A percentile compares a stretch with the other conserved stretches of the same genome.
Conservation (phyloP, 2,329 filamentous ascomycete genomes). For the Aureobasidium sp. region DNA sequence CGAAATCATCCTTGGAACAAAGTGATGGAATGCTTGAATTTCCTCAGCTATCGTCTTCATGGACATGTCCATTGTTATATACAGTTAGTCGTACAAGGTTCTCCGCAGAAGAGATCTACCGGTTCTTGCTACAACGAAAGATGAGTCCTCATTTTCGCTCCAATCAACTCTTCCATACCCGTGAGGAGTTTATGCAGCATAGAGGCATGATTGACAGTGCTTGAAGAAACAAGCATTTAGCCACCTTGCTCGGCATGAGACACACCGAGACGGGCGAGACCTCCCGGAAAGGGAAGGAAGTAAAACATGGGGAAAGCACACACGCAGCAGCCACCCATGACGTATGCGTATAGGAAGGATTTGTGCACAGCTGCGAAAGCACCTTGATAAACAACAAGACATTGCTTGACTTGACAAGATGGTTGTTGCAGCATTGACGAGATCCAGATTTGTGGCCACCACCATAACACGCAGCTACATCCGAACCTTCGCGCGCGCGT, state of each 20-base stretch:
- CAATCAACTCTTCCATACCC: neutral
- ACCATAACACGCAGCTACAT: slow-evolving; percentile 1
- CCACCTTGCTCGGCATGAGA: slow-evolving; percentile 7
- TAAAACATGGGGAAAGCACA: slow-evolving; percentile 2
- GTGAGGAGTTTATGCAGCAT: no score
- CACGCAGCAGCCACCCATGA: neutral
- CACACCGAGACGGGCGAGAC: neutral
- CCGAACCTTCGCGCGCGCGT: slow-evolving; percentile 6
- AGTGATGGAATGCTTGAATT: no score
- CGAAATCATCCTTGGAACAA: neutral
- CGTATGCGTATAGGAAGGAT: no score
- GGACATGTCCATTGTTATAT: neutral
- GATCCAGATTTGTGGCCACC: neutral
- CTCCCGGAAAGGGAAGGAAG: neutral
- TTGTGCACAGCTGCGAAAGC: no score
- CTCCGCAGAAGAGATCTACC: no score
- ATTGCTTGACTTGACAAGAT: neutral
- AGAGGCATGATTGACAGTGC: no score
- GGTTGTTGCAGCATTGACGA: slow-evolving; percentile 1
- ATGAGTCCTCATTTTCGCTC: neutral
- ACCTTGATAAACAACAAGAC: neutral
- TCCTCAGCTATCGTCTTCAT: no score
- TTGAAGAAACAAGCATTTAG: slow-evolving; percentile 1
- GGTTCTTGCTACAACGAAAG: no score
- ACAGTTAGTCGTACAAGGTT: neutral